These are phyloP conservation scores for Hyphodiscus sp. DNA, from an alignment of 2,329 filamentous ascomycete species.

Conservation along the genomic window DNA sequence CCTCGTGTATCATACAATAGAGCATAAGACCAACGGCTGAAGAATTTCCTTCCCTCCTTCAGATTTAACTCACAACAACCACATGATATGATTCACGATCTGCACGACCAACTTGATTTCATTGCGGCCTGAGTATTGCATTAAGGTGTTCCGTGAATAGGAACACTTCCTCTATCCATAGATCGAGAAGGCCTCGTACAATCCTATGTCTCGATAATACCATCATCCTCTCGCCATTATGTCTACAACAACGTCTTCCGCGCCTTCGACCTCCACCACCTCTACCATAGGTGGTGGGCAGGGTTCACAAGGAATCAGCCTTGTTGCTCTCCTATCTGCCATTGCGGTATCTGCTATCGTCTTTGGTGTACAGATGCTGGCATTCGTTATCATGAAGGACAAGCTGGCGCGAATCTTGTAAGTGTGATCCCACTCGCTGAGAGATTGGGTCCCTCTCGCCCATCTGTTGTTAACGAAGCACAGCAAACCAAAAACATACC, in stretches of 20 bases:
- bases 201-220: background rate
- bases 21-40: background rate
- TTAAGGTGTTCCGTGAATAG: no score
- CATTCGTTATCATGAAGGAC: slow-evolving; percentile 73
- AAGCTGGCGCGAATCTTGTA: slow-evolving; percentile 80
- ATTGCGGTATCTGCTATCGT: slow-evolving; percentile 26
- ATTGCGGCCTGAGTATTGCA: background rate
- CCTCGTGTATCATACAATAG: background rate
- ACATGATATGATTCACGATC: background rate
- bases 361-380: slow-evolving; percentile 44
- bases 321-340: slow-evolving; percentile 29
- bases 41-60: background rate
- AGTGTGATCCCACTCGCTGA: slow-evolving; percentile 28
- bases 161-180: background rate
- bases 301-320: slow-evolving; percentile 23
- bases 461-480: slow-evolving; percentile 10
- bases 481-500: slow-evolving; percentile 76
- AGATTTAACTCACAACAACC: background rate
- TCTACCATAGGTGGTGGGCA: slow-evolving; percentile 17
- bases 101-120: background rate
- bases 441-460: background rate
- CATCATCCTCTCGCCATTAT: background rate
- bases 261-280: background rate
- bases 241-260: background rate
- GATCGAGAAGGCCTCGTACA: background rate